Percentiles rank a stretch among this genome's conserved stretches.
These are phyloP conservation scores for Eucalyptus microcorys DNA, from an alignment of 345 rosid species.

Conservation along the genomic window DNA sequence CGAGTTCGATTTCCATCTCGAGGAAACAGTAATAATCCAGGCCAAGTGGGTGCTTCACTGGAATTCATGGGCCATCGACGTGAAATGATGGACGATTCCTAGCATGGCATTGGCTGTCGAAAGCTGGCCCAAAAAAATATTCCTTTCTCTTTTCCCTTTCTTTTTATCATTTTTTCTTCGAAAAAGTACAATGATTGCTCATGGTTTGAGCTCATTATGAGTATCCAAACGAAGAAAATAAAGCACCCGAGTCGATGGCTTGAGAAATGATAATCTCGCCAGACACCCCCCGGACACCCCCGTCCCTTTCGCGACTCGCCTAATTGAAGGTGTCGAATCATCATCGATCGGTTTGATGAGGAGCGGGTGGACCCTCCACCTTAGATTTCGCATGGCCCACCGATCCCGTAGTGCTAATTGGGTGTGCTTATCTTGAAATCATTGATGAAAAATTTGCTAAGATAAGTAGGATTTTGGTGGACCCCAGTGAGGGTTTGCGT, in stretches of 20 bases:
- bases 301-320: not conserved
- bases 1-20: not conserved
- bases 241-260: not conserved
- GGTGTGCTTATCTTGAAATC: not conserved
- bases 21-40: not conserved
- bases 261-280: not conserved
- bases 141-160: not conserved
- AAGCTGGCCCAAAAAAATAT: not conserved
- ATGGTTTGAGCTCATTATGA: not conserved
- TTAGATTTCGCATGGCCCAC: not conserved
- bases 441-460: not conserved
- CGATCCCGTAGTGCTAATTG: not conserved
- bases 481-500: not conserved
- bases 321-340: not conserved
- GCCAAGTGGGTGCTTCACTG: not conserved
- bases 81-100: not conserved
- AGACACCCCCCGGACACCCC: not conserved
- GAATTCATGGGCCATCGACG: not conserved
- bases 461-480: not conserved
- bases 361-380: not conserved
- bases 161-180: not conserved
- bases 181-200: not conserved
- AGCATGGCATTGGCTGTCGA: not conserved
- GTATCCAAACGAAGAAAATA: not conserved
- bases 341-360: not conserved